Conservation (phyloP, 768 basidiomycete genomes). For the Tubosaeta brunneosetosa region DNA sequence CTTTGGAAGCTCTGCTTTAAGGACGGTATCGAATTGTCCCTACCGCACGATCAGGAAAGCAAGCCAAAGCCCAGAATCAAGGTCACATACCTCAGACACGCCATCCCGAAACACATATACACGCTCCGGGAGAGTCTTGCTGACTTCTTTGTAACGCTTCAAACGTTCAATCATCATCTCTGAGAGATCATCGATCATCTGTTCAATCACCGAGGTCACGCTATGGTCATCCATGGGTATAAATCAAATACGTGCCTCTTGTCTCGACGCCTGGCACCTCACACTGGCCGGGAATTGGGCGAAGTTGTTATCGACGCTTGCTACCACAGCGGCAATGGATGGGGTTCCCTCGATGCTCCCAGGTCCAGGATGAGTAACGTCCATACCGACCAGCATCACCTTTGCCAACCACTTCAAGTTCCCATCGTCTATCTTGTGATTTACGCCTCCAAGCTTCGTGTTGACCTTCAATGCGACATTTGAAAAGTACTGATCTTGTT, state of each 20-base stretch:
- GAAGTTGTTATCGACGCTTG: slow-evolving; percentile 63
- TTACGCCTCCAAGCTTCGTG: slow-evolving; percentile 76
- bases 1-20: slow-evolving; percentile 56
- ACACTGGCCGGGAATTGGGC: slow-evolving; percentile 77
- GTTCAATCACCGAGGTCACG: neutral
- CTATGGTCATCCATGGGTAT: neutral
- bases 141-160: slow-evolving; percentile 50
- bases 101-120: slow-evolving; percentile 77
- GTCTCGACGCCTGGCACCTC: slow-evolving; percentile 48
- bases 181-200: slow-evolving; percentile 69
- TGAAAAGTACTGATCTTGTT: slow-evolving; percentile 77
- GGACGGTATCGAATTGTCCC: slow-evolving; percentile 69
- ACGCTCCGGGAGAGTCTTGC: slow-evolving; percentile 56
- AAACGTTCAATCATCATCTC: slow-evolving; percentile 73
- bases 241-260: slow-evolving; percentile 19
- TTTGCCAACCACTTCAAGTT: slow-evolving; percentile 63
- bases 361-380: slow-evolving; percentile 78
- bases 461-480: slow-evolving; percentile 82
- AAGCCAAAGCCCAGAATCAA: neutral
- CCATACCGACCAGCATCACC: slow-evolving; percentile 84
- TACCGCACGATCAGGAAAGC: slow-evolving; percentile 23
- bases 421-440: slow-evolving; percentile 61
- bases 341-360: slow-evolving; percentile 66
- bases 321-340: slow-evolving; percentile 81
- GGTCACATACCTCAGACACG: slow-evolving; percentile 61